Evolutionary conservation across 2,329 filamentous ascomycete species (phyloP), one percentile per base, ranked within the genome.

Genomic region (Curvularia eragrostidis): DNA sequence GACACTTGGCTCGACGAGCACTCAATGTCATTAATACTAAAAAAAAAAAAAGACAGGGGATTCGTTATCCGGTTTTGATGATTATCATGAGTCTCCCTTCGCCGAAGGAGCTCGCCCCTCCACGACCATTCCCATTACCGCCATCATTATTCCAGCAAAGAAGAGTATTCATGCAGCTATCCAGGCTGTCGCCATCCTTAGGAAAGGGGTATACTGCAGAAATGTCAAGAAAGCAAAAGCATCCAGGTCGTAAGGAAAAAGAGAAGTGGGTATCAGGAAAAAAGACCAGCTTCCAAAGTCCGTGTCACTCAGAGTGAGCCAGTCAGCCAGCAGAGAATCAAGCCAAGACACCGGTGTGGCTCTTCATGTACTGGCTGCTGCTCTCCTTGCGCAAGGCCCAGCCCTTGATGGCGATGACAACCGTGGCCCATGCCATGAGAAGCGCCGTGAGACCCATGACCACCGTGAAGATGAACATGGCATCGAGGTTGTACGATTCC

Each of bases 391-490:
- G 72, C 15, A 75, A 65, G 3, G 91, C 92, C 92, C 92, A 96
- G 24, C 93, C 93, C 78, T 97, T 97, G 73, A 97, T 79, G 24
- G 92, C 89, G 58, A 97, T 85, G 10, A 90, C 80, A 26, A 93
- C 71, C 19, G 96, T 84, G 52, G 90, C 85, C 88, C 91, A 97
- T 0, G 93, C 88, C 90, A 97, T 94, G 50, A 96, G 77, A 49
- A 97, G 82, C 1, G 89, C 89, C 1, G 92, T 91, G 6, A 96
- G 74, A 2, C 93, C 94, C 85, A 96, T 90, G 9, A 88, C 90
- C 32, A 97, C 85, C 0, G 92, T 97, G 77, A 97, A 96, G 60
- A 92, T 86, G 77, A 97, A 95, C 93, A 97, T 97, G 62, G 91
- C 91, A 71, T 97, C 91, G 15, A 97, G 80, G 3, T 88, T 78